Conservation (phyloP, 306 rosid species). For the Cicer pinnatifidum region DNA sequence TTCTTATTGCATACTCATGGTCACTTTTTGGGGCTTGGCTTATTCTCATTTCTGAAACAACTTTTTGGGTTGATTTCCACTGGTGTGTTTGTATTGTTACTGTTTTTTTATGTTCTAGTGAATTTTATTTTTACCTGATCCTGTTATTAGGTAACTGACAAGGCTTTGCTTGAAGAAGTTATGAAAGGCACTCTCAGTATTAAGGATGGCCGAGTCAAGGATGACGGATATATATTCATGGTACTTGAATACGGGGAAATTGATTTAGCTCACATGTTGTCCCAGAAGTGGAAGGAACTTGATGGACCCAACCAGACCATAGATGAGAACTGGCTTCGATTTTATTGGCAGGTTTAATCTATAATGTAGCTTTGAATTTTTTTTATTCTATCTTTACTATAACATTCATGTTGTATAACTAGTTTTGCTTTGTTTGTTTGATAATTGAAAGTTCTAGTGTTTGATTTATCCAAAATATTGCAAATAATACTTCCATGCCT, state of each 20-base stretch:
- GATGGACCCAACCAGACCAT: slow-evolving; percentile 63
- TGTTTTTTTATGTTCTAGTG: not conserved
- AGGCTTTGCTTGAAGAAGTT: slow-evolving; percentile 79
- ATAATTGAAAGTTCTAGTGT: slow-evolving; percentile 10
- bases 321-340: slow-evolving; percentile 94
- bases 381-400: slow-evolving; percentile 33
- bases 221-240: slow-evolving; percentile 93
- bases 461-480: slow-evolving; percentile 20
- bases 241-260: slow-evolving; percentile 98
- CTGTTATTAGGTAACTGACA: slow-evolving; percentile 81
- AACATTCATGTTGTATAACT: slow-evolving; percentile 27
- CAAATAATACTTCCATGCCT: slow-evolving; percentile 5
- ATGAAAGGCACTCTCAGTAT: slow-evolving; percentile 69
- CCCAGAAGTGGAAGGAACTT: slow-evolving; percentile 93
- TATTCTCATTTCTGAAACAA: not conserved
- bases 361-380: slow-evolving; percentile 18
- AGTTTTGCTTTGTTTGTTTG: slow-evolving; percentile 24
- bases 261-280: slow-evolving; percentile 98
- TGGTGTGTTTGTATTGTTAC: not conserved
- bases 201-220: slow-evolving; percentile 90
- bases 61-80: not conserved
- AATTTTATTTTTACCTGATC: slow-evolving; percentile 21
- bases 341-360: slow-evolving; percentile 91
- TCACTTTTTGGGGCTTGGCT: not conserved
- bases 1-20: not conserved